Base-by-base conservation (phyloP, 345 rosid genomes). In the Sonneratia alba region DNA sequence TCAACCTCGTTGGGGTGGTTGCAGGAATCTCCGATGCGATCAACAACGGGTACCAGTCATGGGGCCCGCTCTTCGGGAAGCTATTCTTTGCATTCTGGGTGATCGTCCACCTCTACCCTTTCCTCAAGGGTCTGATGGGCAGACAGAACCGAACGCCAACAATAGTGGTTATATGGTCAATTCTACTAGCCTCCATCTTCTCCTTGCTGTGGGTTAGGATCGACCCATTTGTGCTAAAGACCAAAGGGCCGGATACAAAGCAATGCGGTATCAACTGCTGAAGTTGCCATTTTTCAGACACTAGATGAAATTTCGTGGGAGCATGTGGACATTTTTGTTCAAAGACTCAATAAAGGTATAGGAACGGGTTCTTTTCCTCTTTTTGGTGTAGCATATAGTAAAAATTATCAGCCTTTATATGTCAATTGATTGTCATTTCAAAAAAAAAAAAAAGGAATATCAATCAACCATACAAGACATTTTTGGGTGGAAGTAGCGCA, bases 101-200 rank as follows among this genome's bases (percentile, higher is more conserved):
- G 79, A 95, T 95, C 69, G 81, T 91, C 74, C 97, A 90, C 86
- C 94, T 95, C 79, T 95, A 95, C 78, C 97, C 97, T 14, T 95
- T 95, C 97, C 96, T 92, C 48, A 92, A 95, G 84, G 98, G 98
- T 81, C 83, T 95, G 45, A 95, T 92, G 99, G 99, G 97, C 61
- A 81, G 87, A 71, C 98, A 95, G 80, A 92, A 95, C 86, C 78
- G 99, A 77, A 92, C 98, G 32, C 99, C 97, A 3, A 95, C 98
- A 48, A 95, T 95, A 73, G 97, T 92, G 67, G 97, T 95, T 64
- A 92, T 95, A 64, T 95, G 99, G 99, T 95, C 97, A 9, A 80
- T 95, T 48, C 91, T 95, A 40, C 73, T 95, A 81, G 97, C 97
- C 22, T 95, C 97, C 24, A 90, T 92, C 83, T 92, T 95, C 87